Evolutionary conservation across 208 protist genomes (phyloP).

Genomic region (Willaertia magna): DNA sequence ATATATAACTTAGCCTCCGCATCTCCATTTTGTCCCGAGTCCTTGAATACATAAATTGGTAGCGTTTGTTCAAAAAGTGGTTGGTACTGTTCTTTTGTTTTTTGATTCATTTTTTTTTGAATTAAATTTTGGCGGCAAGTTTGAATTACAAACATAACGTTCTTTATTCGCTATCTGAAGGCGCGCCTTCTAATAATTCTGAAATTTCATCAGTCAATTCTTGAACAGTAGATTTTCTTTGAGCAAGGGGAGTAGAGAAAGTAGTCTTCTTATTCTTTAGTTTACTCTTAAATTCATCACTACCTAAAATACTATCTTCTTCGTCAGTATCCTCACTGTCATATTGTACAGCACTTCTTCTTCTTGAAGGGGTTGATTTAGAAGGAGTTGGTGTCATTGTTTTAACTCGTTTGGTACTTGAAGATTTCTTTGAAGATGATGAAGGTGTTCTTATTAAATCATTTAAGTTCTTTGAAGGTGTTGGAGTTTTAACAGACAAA

Average conservation of each 20-base stretch:
- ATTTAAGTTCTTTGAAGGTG: too few relatives aligned
- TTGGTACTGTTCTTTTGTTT: background rate
- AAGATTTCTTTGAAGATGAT: too few relatives aligned
- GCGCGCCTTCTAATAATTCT: background rate
- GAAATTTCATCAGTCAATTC: background rate
- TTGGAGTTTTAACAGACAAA: too few relatives aligned
- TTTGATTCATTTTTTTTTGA: background rate
- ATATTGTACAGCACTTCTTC: background rate
- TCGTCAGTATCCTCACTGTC: background rate
- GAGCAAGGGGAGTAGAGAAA: background rate
- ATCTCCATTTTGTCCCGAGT: background rate
- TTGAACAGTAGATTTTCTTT: background rate
- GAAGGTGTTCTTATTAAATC: too few relatives aligned
- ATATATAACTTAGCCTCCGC: background rate
- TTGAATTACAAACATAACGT: background rate
- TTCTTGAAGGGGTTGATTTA: background rate
- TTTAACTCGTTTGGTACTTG: too few relatives aligned
- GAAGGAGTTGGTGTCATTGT: background rate
- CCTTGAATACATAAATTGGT: background rate
- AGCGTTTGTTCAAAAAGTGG: background rate
- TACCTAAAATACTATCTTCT: background rate
- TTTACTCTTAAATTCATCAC: background rate
- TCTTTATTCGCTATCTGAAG: background rate
- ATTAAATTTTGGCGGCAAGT: background rate
- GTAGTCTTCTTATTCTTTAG: background rate